Evolutionary conservation across 805 yeast species (phyloP), one percentile per base, ranked within the genome.

Genomic region (Candida peoriensis): DNA sequence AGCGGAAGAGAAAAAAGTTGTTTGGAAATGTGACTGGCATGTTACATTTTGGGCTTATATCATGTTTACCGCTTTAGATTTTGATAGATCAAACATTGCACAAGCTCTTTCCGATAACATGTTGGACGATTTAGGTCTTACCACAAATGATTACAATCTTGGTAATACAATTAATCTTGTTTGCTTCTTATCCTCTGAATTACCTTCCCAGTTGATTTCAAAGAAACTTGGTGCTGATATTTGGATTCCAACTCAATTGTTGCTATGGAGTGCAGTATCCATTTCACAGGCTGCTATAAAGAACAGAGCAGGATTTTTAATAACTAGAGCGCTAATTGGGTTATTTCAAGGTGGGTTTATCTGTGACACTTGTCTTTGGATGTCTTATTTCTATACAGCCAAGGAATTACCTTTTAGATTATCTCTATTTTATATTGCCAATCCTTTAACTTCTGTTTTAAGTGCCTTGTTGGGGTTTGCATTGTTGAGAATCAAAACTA

Each of bases 271-370:
- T 32, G 40, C 70, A 8, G 76, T 78, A 12, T 72, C 81, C 4
- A 57, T 72, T 28, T 56, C 60, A 29, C 85, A 79, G 51, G 68
- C 68, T 28, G 62, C 61, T 13, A 55, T 78, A 37, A 55, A 43
- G 3, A 55, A 56, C 27, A 63, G 56, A 38, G 48, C 63, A 1
- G 65, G 73, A 0, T 78, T 74, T 41, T 63, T 57, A 37, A 62
- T 60, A 8, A 65, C 76, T 5, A 60, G 84, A 40, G 70, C 71
- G 0, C 58, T 76, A 5, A 48, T 77, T 28, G 86, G 81, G 2
- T 47, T 69, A 4, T 53, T 74, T n/a, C 79, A 80, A 52, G 86
- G 86, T 37, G 86, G 87, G 0, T 78, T 78, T 39, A 78, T 81
- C 35, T 79, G 82, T 22, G 86, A 79, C 46, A 58, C 72, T 22